phyloP scores from a whole-genome alignment of 495 filamentous ascomycete species.

The Tirmania nivea region DNA sequence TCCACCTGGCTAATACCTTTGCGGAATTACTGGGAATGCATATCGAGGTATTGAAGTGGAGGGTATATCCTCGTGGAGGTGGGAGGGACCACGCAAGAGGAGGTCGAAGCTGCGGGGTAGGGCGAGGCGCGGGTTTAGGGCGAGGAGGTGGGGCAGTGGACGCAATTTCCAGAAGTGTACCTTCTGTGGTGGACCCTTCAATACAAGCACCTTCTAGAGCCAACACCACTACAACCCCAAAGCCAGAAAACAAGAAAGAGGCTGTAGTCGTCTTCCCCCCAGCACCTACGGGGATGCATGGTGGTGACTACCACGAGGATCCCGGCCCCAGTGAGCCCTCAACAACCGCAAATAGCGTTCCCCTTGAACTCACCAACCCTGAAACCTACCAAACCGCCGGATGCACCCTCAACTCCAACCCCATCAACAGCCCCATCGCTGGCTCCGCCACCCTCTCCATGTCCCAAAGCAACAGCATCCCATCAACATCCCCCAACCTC shows the following conservation, averaged over 20 bases:
- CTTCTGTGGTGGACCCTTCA: no score
- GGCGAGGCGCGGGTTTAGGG: background rate
- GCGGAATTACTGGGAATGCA: background rate
- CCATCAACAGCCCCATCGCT: background rate
- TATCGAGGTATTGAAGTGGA: background rate
- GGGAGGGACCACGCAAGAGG: background rate
- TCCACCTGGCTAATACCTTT: background rate
- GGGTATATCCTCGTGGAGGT: background rate
- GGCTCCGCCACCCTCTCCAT: background rate
- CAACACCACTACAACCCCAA: no score
- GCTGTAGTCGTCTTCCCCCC: no score
- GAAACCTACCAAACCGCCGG: no score
- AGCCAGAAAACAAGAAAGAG: no score
- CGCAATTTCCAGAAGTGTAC: no score
- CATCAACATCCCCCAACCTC: background rate
- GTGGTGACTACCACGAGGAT: no score
- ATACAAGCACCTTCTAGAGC: no score
- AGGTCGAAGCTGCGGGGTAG: background rate
- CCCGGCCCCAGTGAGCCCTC: background rate
- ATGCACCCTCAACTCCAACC: background rate
- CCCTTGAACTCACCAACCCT: background rate
- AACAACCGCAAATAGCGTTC: background rate
- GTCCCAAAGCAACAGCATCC: background rate
- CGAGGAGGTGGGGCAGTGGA: background rate
- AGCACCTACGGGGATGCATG: no score